Base-by-base conservation (phyloP, 2,329 filamentous ascomycete genomes). In the Monosporascus sp. region DNA sequence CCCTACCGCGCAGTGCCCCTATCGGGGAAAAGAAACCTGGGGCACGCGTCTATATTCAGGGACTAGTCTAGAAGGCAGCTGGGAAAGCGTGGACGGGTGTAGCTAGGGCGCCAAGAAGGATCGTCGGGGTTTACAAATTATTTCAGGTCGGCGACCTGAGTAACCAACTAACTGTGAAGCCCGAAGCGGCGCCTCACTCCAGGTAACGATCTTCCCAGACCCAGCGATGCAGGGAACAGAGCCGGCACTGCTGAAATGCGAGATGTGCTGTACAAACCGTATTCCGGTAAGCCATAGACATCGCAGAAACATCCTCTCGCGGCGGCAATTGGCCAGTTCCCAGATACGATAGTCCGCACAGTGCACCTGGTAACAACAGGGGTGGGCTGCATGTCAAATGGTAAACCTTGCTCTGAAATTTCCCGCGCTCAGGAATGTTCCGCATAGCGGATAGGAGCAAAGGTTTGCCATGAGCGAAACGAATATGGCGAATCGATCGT, bases 101-200 rank as follows among this genome's bases (percentile, higher is more conserved):
- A 31, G 9, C 9, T 31, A 31, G 27, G 9, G 27, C 9, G 59
- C 59, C 59, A 57, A 59, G 59, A 54, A 50, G 50, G 59, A 61
- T 59, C 57, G 58, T 55, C 59, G 53, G 50, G 53, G 54, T 55
- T 59, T 54, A 58, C 59, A 61, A 59, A 55, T 58, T 61, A 55
- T 46, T 59, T 46, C 24, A 27, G 55, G 59, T 61, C 59, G 59
- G 55, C 59, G 59, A 61, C 59, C 57, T 61, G 59, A 59, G 59
- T 59, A 61, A 61, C 57, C 55, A 57, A 39, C 54, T 52, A 53
- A 53, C 54, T 53, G 56, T 53, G 54, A 52, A 59, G 57, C 58
- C 58, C 58, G 58, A 60, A 48, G 57, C 57, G 41, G 50, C 54
- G 52, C 51, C 55, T 53, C 54, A 46, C 57, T 57, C 48, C 54